These are phyloP conservation scores for Ganoderma sp. DNA, from an alignment of 1,284 basidiomycete species.

Conservation along the genomic window DNA sequence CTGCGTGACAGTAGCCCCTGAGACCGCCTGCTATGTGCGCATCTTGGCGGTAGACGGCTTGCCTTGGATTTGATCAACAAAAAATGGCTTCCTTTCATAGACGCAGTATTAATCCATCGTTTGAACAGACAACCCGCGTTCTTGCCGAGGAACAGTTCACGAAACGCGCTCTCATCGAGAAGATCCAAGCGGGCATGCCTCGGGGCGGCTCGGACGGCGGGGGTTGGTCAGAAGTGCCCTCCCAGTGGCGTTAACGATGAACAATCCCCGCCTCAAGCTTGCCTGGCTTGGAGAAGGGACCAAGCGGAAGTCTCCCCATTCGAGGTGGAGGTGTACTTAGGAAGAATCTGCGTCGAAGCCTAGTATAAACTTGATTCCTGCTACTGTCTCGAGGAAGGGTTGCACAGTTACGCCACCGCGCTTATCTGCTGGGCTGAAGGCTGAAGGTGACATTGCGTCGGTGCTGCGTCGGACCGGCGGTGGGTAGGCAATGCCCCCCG, in stretches of 20 bases:
- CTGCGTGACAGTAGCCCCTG: slow-evolving; percentile 31
- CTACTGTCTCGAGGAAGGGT: background rate
- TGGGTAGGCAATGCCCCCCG: background rate
- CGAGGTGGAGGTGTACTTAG: background rate
- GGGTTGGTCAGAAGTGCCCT: slow-evolving; percentile 27
- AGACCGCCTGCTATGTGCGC: background rate
- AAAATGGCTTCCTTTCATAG: background rate
- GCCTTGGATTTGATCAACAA: background rate
- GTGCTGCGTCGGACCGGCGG: background rate
- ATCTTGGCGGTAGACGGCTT: background rate
- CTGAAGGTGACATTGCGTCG: background rate
- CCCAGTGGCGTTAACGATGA: slow-evolving; percentile 32
- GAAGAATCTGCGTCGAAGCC: background rate
- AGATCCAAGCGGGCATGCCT: slow-evolving; percentile 77
- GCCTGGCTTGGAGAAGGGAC: background rate
- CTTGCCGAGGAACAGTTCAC: slow-evolving; percentile 95
- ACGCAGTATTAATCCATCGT: background rate
- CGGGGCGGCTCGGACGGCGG: slow-evolving; percentile 45
- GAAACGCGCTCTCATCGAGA: slow-evolving; percentile 89
- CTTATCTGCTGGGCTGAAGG: background rate
- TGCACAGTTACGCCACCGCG: background rate
- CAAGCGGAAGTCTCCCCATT: background rate
- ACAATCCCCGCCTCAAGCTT: background rate
- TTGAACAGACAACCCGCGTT: slow-evolving; percentile 80
- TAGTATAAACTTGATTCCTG: slow-evolving; percentile 1